These are phyloP conservation scores for Aspergillus tanneri DNA, from an alignment of 2,329 filamentous ascomycete species.

Conservation along the genomic window DNA sequence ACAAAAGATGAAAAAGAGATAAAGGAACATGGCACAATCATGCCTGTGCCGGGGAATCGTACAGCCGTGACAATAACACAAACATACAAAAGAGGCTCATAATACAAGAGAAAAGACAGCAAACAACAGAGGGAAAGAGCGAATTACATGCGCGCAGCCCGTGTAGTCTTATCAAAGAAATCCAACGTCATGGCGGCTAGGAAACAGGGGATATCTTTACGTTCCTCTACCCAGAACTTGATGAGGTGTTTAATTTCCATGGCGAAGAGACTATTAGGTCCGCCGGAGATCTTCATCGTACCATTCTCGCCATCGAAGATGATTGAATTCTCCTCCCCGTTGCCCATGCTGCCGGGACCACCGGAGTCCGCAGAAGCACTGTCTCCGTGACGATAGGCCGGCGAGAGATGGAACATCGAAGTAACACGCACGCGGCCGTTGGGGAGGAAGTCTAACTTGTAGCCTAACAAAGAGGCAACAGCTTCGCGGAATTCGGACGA, in stretches of 20 bases:
- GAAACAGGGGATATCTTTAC: slow-evolving; percentile 91
- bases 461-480: slow-evolving; percentile 86
- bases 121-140: slow-evolving; percentile 2
- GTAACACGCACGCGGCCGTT: slow-evolving; percentile 94
- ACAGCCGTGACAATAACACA: slow-evolving; percentile 8
- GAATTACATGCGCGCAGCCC: slow-evolving; percentile 38
- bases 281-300: slow-evolving; percentile 96
- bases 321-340: slow-evolving; percentile 56
- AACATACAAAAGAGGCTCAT: slow-evolving; percentile 3
- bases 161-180: slow-evolving; percentile 70
- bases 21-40: slow-evolving; percentile 25
- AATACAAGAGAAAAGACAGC: slow-evolving; percentile 4
- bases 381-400: slow-evolving; percentile 44
- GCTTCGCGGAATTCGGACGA: slow-evolving; percentile 93
- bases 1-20: neutral
- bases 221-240: slow-evolving; percentile 92
- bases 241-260: slow-evolving; percentile 80
- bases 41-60: slow-evolving; percentile 30
- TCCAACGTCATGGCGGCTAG: slow-evolving; percentile 86
- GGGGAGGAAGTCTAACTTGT: slow-evolving; percentile 94
- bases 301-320: slow-evolving; percentile 91
- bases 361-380: slow-evolving; percentile 59
- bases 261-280: slow-evolving; percentile 82
- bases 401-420: slow-evolving; percentile 73
- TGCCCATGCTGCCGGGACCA: slow-evolving; percentile 45